Conservation (phyloP, 2,329 filamentous ascomycete species). For the Fusarium falciforme region DNA sequence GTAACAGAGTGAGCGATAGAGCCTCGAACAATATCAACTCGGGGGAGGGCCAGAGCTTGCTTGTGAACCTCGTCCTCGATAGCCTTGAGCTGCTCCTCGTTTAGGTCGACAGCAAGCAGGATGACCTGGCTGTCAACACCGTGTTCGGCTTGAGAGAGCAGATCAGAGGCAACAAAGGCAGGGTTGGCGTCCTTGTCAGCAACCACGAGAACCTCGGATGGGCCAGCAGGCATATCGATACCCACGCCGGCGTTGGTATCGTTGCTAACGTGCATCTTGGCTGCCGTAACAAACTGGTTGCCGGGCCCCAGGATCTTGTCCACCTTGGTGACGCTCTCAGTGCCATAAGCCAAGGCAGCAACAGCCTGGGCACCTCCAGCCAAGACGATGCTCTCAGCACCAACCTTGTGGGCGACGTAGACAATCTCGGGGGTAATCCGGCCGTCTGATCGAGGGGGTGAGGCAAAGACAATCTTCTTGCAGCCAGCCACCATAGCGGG, state of each 20-base stretch:
- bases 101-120: conserved; percentile 84
- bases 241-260: conserved; percentile 95
- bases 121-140: conserved; percentile 97
- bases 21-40: conserved; percentile 92
- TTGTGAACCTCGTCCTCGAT: conserved; percentile 93
- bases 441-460: conserved; percentile 88
- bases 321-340: conserved; percentile 92
- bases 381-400: conserved; percentile 94
- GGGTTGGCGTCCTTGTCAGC: conserved; percentile 90
- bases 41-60: conserved; percentile 87
- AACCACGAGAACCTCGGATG: conserved; percentile 95
- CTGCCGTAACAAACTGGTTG: conserved; percentile 98
- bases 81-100: conserved; percentile 76
- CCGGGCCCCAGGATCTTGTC: conserved; percentile 98
- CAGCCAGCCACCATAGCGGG: conserved; percentile 98
- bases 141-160: conserved; percentile 96
- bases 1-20: conserved; percentile 93
- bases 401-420: conserved; percentile 96
- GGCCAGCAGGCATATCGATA: conserved; percentile 98
- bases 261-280: conserved; percentile 98
- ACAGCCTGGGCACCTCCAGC: conserved; percentile 96
- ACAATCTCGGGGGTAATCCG: conserved; percentile 96
- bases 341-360: conserved; percentile 97
- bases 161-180: conserved; percentile 93
- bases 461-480: conserved; percentile 92